These are phyloP conservation scores for Rhizopus sp. DNA, from an alignment of 371 early-diverging fungal species.

Conservation along the genomic window DNA sequence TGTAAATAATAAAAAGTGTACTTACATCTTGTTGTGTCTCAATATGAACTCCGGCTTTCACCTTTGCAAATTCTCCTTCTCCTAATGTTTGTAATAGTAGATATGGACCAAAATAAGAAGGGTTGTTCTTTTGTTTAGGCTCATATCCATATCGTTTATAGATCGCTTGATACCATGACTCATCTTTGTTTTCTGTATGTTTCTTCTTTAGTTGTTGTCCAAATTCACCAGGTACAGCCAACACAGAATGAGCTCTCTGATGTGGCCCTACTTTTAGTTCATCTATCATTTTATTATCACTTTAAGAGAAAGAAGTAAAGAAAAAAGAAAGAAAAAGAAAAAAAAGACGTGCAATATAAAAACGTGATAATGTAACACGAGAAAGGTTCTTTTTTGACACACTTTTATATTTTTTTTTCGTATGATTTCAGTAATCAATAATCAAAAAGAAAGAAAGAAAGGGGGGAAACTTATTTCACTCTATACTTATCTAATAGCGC, in stretches of 20 bases:
- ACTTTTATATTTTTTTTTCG: no score
- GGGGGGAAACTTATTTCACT: background rate
- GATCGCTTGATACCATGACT: conserved; percentile 20
- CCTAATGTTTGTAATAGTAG: conserved; percentile 91
- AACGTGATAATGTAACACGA: conserved; percentile 1
- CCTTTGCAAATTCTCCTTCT: conserved; percentile 97
- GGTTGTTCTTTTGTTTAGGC: conserved; percentile 45
- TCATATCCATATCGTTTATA: conserved; percentile 26
- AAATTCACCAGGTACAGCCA: conserved; percentile 39
- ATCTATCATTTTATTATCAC: background rate
- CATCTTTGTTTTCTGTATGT: conserved; percentile 17
- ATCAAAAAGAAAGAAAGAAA: no score
- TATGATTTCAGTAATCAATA: no score
- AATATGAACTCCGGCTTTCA: conserved; percentile 91
- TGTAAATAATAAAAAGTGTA: background rate
- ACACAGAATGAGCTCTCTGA: conserved; percentile 45
- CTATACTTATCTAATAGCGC: conserved; percentile 25
- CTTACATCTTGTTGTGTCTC: conserved; percentile 86
- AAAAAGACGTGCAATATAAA: conserved; percentile 1
- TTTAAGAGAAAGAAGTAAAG: background rate
- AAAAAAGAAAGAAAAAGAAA: background rate
- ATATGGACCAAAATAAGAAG: conserved; percentile 88
- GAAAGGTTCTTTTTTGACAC: background rate
- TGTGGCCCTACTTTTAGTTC: conserved; percentile 13
- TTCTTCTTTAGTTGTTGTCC: conserved; percentile 33